Percentiles rank a stretch among this genome's conserved stretches.
phyloP scores from a whole-genome alignment of 129 eudicot genomes.

The Lactuca saligna region DNA sequence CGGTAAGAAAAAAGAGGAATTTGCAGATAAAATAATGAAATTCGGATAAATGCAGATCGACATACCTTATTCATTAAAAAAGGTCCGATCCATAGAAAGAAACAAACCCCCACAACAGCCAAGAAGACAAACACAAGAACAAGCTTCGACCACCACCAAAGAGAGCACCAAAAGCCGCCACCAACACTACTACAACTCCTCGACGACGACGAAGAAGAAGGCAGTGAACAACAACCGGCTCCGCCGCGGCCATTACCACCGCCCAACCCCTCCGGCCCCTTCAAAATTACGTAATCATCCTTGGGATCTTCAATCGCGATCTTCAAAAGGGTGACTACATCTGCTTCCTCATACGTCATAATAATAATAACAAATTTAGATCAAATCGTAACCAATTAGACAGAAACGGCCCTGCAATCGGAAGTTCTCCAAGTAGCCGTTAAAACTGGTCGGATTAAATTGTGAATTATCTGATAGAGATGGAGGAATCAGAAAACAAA shows the following conservation, averaged over 20 bases:
- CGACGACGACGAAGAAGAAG: constrained; percentile 14
- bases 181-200: background rate
- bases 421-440: constrained; percentile 27
- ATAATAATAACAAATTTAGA: background rate
- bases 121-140: constrained; percentile 51
- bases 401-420: background rate
- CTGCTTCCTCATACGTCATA: constrained; percentile 29
- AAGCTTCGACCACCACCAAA: constrained; percentile 92
- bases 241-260: constrained; percentile 31
- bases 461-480: constrained; percentile 9
- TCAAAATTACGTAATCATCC: constrained; percentile 54
- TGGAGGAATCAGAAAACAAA: background rate
- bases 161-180: constrained; percentile 42
- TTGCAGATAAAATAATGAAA: background rate
- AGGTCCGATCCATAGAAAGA: constrained; percentile 84
- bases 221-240: constrained; percentile 15
- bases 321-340: constrained; percentile 30
- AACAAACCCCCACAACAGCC: constrained; percentile 67
- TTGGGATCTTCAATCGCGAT: constrained; percentile 36
- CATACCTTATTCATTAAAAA: constrained; percentile 85
- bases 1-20: background rate
- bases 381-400: constrained; percentile 12
- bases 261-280: constrained; percentile 33
- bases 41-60: background rate
- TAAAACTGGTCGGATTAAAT: constrained; percentile 19